These are phyloP conservation scores for Hypoxylon trugodes DNA, from an alignment of 495 filamentous ascomycete species.

Conservation along the genomic window DNA sequence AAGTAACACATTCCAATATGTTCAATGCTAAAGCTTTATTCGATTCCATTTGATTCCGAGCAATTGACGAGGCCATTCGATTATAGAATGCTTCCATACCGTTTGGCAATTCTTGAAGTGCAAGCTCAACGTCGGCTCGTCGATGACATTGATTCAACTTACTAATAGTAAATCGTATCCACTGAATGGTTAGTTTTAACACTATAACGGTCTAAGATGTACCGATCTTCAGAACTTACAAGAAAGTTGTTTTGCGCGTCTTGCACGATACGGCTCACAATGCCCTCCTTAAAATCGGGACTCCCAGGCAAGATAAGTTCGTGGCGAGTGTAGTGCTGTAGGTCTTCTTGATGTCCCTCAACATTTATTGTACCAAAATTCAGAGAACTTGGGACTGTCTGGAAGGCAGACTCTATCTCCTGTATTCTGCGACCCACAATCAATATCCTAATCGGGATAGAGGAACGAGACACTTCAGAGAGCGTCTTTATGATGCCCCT, in stretches of 20 bases:
- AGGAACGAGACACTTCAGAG: background rate
- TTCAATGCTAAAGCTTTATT: constrained; percentile 39
- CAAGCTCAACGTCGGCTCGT: constrained; percentile 36
- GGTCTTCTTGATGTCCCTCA: constrained; percentile 38
- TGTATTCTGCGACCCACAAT: constrained; percentile 29
- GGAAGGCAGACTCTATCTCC: constrained; percentile 26
- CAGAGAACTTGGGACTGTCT: constrained; percentile 1
- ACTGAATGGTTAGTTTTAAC: constrained; percentile 11
- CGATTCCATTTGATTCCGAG: constrained; percentile 4
- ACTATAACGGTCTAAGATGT: too few species aligned
- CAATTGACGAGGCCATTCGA: constrained; percentile 47
- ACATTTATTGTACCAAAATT: constrained; percentile 3
- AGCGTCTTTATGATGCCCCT: background rate
- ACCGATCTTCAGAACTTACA: too few species aligned
- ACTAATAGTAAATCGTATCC: constrained; percentile 49
- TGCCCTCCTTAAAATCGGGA: constrained; percentile 7
- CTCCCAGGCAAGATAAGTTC: constrained; percentile 28
- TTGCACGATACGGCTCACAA: constrained; percentile 27
- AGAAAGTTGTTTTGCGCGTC: constrained; percentile 42
- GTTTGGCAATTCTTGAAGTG: constrained; percentile 48
- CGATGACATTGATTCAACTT: constrained; percentile 44
- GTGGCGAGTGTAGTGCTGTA: constrained; percentile 30
- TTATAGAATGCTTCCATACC: constrained; percentile 54
- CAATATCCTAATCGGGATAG: constrained; percentile 33
- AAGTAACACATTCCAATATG: constrained; percentile 45